Evolutionary conservation across 2,329 filamentous ascomycete species (phyloP).

Genomic region (Emericellopsis atlantica): DNA sequence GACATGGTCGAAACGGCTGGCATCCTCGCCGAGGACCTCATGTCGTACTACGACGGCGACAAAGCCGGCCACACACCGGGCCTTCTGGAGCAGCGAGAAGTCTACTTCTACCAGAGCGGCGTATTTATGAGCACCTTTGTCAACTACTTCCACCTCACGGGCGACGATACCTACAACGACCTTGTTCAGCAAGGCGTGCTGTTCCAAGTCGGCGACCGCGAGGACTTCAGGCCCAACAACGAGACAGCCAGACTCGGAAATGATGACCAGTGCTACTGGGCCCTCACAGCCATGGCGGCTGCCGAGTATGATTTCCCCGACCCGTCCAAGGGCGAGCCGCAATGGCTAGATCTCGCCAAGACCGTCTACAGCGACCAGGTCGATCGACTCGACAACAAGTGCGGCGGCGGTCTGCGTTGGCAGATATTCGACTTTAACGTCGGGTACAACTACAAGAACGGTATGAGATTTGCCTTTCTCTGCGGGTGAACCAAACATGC

Average conservation of each 20-base stretch:
- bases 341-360: slow-evolving; percentile 62
- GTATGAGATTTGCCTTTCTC: no score
- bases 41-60: slow-evolving; percentile 38
- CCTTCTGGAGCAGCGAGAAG: slow-evolving; percentile 15
- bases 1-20: slow-evolving; percentile 19
- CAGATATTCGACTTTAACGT: slow-evolving; percentile 63
- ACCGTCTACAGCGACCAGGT: slow-evolving; percentile 64
- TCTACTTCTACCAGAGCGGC: slow-evolving; percentile 1
- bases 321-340: slow-evolving; percentile 41
- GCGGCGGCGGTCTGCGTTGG: slow-evolving; percentile 63
- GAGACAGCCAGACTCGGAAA: slow-evolving; percentile 43
- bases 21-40: slow-evolving; percentile 34
- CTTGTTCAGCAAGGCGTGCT: slow-evolving; percentile 39
- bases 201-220: slow-evolving; percentile 39
- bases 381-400: slow-evolving; percentile 50
- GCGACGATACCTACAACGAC: slow-evolving; percentile 45
- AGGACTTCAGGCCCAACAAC: slow-evolving; percentile 46
- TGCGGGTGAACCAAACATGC: no score
- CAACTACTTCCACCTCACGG: slow-evolving; percentile 54
- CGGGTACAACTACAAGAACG: slow-evolving; percentile 50
- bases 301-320: slow-evolving; percentile 60
- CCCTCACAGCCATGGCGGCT: slow-evolving; percentile 58
- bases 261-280: slow-evolving; percentile 67
- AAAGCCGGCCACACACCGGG: slow-evolving; percentile 38
- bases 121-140: slow-evolving; percentile 51